Evolutionary conservation across 345 rosid genomes (phyloP).

Genomic region (Populus nigra): DNA sequence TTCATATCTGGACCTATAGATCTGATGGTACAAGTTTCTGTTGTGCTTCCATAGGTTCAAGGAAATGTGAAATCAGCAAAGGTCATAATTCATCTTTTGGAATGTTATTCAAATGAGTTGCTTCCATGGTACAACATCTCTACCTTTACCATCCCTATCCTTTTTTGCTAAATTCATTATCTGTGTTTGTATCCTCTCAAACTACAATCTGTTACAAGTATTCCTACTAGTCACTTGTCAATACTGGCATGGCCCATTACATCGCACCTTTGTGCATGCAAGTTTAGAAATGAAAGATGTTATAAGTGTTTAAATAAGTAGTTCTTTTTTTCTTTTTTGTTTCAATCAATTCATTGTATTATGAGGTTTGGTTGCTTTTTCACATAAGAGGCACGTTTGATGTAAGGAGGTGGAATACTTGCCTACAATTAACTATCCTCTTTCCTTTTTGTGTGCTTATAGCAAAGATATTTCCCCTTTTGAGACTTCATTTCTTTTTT

Average conservation of each 20-base stretch:
- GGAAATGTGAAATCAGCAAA: conserved; percentile 50
- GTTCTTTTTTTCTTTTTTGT: neutral
- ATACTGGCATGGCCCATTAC: too few species aligned
- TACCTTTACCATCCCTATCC: conserved; percentile 22
- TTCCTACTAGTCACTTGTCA: too few species aligned
- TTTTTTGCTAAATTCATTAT: conserved; percentile 10
- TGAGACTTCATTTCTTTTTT: neutral
- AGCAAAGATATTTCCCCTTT: neutral
- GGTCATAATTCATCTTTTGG: conserved; percentile 55
- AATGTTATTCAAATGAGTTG: conserved; percentile 61
- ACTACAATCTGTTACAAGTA: too few species aligned
- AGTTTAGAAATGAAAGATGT: too few species aligned
- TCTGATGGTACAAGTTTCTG: conserved; percentile 4
- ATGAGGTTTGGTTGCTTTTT: neutral
- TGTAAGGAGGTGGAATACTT: neutral
- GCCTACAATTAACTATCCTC: neutral
- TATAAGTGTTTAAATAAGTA: too few species aligned
- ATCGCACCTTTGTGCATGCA: too few species aligned
- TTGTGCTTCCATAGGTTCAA: conserved; percentile 46
- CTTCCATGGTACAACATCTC: conserved; percentile 64
- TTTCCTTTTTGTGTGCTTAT: neutral
- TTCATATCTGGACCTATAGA: neutral
- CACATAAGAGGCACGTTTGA: neutral
- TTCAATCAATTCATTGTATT: neutral
- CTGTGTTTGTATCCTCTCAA: neutral